These are phyloP conservation scores for Aspergillus pseudotamarii DNA, from an alignment of 2,329 filamentous ascomycete genomes.

Conservation along the genomic window DNA sequence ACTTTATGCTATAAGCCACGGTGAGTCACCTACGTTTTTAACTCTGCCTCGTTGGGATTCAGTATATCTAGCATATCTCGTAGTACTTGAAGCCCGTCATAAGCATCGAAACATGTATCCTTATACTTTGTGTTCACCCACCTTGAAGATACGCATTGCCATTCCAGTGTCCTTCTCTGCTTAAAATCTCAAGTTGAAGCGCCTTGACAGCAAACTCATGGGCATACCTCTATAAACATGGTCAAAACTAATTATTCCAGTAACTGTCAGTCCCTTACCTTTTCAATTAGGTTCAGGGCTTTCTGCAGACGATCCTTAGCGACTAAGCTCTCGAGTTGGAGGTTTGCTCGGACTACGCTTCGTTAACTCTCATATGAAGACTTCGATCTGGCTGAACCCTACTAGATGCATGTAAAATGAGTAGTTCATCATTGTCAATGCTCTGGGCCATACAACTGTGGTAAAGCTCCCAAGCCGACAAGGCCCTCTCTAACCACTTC, in stretches of 20 bases:
- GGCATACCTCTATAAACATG: constrained; percentile 54
- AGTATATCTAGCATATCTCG: constrained; percentile 63
- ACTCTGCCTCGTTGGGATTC: constrained; percentile 63
- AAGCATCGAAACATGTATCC: constrained; percentile 15
- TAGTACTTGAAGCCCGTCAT: constrained; percentile 49
- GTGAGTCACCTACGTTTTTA: constrained; percentile 54
- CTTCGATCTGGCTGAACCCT: constrained; percentile 19
- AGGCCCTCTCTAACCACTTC: constrained; percentile 74
- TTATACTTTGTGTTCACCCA: constrained; percentile 21
- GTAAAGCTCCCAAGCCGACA: constrained; percentile 55
- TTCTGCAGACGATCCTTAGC: constrained; percentile 56
- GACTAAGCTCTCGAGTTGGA: constrained; percentile 44
- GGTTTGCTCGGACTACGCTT: constrained; percentile 30
- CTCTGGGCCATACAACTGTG: constrained; percentile 58
- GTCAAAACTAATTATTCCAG: constrained; percentile 1
- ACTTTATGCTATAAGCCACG: not conserved
- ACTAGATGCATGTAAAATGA: constrained; percentile 67
- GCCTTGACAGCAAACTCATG: constrained; percentile 68
- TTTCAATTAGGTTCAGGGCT: constrained; percentile 63
- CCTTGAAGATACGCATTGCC: constrained; percentile 45
- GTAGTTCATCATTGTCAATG: constrained; percentile 65
- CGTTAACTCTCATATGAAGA: constrained; percentile 9
- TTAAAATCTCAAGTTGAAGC: constrained; percentile 68
- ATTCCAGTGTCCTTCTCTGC: constrained; percentile 38
- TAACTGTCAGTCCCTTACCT: constrained; percentile 14